Conservation (phyloP, 2,329 filamentous ascomycete species). For the Fusarium algeriense region DNA sequence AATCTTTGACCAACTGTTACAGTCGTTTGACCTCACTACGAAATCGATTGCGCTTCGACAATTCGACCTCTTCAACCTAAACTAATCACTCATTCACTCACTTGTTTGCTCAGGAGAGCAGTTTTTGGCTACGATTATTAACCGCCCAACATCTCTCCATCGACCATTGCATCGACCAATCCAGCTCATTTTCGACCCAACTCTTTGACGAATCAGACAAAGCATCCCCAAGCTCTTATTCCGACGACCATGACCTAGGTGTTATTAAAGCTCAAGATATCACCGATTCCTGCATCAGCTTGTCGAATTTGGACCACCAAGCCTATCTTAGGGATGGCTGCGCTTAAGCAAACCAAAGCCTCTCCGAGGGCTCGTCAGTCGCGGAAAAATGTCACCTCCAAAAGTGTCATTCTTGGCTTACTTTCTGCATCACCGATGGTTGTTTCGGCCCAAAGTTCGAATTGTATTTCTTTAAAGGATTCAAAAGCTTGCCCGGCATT, state of each 20-base stretch:
- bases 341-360: conserved; percentile 11
- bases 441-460: conserved; percentile 53
- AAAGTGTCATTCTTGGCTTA: conserved; percentile 42
- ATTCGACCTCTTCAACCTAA: conserved; percentile 31
- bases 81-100: conserved; percentile 36
- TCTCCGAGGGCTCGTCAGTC: conserved; percentile 21
- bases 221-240: conserved; percentile 19
- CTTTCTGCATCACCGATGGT: conserved; percentile 47
- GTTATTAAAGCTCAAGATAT: conserved; percentile 24
- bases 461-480: conserved; percentile 75
- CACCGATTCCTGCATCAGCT: conserved; percentile 20
- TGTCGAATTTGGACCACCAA: conserved; percentile 20
- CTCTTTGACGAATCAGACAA: conserved; percentile 22
- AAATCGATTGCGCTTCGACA: conserved; percentile 28
- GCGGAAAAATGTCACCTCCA: conserved; percentile 36
- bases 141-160: conserved; percentile 46
- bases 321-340: conserved; percentile 21
- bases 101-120: conserved; percentile 41
- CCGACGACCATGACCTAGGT: conserved; percentile 42
- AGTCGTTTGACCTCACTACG: conserved; percentile 39
- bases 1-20: conserved; percentile 45
- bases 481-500: conserved; percentile 81
- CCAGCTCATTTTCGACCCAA: conserved; percentile 12
- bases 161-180: conserved; percentile 36
- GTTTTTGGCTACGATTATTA: conserved; percentile 52